Base-by-base conservation (phyloP, 225 moss, liverwort and hornwort species). In the Bryoerythrophyllum caledonicum region DNA sequence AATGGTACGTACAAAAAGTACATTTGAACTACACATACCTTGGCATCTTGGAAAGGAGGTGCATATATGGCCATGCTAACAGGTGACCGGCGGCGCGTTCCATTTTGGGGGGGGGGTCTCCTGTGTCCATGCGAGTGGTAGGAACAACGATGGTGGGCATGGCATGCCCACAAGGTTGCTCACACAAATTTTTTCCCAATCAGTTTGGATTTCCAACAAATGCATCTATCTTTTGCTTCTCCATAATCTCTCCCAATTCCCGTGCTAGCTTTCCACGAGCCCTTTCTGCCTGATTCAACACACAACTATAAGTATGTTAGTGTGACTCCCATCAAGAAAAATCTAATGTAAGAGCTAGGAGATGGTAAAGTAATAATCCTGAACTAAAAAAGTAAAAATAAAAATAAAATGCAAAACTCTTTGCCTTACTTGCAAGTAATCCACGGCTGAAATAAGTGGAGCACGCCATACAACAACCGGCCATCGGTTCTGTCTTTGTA, bases 141-240 rank as follows among this genome's bases (percentile, higher is more conserved):
- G 85, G 88, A 53, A 88, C 19, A 38, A 88, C 70, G 57, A 83
- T 74, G 58, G 72, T 78, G 17, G 82, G 88, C 80, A 88, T 67
- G 82, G 88, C 80, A 88, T 67, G 52, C 83, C 88, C 12, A 85
- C 75, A 28, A 85, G 57, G 40, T 83, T 85, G n/a, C 85, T 66
- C 9, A 81, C 58, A n/a, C 65, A 73, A 12, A 85, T 40, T 65
- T 78, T 75, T 77, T 88, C 85, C 88, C 81, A 80, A 53, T 81
- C 83, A 32, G 76, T 83, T n/a, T 43, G 80, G 81, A 64, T 82
- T 81, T 74, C 83, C 88, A 40, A 85, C 66, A 26, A 88, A 83
- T 1, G 88, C 85, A 79, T 88, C 83, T 5, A 88, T 60, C 44
- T 62, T 61, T 35, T 75, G 70, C 17, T 68, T 70, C 55, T 75